Conservation (phyloP, 495 filamentous ascomycete species). For the Penicillium lagena region DNA sequence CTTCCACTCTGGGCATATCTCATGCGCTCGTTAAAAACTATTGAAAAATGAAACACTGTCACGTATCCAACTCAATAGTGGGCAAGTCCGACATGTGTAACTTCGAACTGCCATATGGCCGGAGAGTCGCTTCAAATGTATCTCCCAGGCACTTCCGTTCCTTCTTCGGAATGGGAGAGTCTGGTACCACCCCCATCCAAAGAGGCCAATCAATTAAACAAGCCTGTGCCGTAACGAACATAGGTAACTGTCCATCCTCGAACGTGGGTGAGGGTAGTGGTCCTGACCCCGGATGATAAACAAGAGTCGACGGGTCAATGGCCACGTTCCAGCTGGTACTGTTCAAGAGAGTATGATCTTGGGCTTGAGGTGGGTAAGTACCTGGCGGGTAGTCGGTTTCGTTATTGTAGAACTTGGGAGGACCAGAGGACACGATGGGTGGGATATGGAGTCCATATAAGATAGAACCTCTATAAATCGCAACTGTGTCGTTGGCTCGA, state of each 20-base stretch:
- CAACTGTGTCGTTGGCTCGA: constrained; percentile 47
- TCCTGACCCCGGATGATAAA: constrained; percentile 4
- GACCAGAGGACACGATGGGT: constrained; percentile 2
- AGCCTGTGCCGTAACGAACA: constrained; percentile 38
- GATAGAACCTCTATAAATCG: constrained; percentile 48
- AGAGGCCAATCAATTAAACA: constrained; percentile 51
- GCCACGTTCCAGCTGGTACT: constrained; percentile 15
- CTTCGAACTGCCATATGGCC: constrained; percentile 53
- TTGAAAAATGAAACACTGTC: too few relatives aligned
- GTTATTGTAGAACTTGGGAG: constrained; percentile 9
- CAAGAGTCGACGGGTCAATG: constrained; percentile 14
- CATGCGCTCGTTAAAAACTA: too few relatives aligned
- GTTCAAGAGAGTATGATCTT: constrained; percentile 5
- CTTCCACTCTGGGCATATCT: too few relatives aligned
- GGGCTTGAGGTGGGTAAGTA: constrained; percentile 5
- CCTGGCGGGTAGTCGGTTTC: constrained; percentile 2
- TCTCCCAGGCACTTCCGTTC: constrained; percentile 34
- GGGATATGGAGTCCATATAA: constrained; percentile 41
- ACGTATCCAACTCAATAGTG: constrained; percentile 1
- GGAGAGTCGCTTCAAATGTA: constrained; percentile 35
- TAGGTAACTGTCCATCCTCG: constrained; percentile 39
- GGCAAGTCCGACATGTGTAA: constrained; percentile 56
- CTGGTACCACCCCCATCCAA: constrained; percentile 37
- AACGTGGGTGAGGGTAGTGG: constrained; percentile 42
- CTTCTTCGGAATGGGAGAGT: constrained; percentile 26